Evolutionary conservation across 306 rosid species (phyloP).

Genomic region (Vicia faba): DNA sequence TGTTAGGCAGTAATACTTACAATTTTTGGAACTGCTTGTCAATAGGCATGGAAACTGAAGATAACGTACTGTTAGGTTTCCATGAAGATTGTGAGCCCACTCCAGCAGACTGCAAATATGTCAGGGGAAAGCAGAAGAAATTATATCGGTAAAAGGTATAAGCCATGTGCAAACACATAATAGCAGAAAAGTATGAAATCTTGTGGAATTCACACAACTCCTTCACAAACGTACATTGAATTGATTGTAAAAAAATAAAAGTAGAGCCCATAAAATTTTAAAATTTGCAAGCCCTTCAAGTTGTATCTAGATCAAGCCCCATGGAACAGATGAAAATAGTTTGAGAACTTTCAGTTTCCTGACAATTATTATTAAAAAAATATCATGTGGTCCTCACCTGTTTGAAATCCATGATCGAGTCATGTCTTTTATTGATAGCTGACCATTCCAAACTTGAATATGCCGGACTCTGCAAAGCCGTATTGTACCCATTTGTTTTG

Average conservation of each 20-base stretch:
- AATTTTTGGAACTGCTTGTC: constrained; percentile 76
- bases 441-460: constrained; percentile 59
- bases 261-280: constrained; percentile 2
- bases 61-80: constrained; percentile 51
- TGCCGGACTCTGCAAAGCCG: constrained; percentile 45
- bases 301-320: constrained; percentile 24
- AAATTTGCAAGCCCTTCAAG: constrained; percentile 22
- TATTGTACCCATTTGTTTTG: constrained; percentile 43
- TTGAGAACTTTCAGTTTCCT: constrained; percentile 12
- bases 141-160: constrained; percentile 19
- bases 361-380: constrained; percentile 14
- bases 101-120: constrained; percentile 59
- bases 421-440: constrained; percentile 47
- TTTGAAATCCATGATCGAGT: constrained; percentile 42
- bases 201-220: constrained; percentile 20
- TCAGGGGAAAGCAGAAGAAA: constrained; percentile 9
- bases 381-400: constrained; percentile 49
- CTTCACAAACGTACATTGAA: constrained; percentile 19
- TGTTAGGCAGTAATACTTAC: constrained; percentile 57
- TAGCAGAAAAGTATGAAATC: constrained; percentile 26
- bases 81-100: constrained; percentile 62
- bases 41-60: constrained; percentile 52
- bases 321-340: constrained; percentile 2
- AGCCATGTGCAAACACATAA: constrained; percentile 29
- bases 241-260: constrained; percentile 1